Conservation (phyloP, 805 yeast species). For the Starmera caribaea region DNA sequence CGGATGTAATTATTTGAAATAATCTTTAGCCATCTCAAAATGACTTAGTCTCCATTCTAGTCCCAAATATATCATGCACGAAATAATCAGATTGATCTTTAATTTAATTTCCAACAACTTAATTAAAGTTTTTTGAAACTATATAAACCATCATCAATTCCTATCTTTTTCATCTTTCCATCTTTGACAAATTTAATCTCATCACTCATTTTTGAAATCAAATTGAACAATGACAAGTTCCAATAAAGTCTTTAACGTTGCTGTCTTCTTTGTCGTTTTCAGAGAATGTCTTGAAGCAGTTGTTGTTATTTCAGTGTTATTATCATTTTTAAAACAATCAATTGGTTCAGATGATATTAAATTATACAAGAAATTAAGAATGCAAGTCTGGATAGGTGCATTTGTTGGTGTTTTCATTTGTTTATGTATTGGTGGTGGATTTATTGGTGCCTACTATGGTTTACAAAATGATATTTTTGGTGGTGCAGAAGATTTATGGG, state of each 20-base stretch:
- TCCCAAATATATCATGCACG: too few relatives aligned
- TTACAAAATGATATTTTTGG: constrained; percentile 80
- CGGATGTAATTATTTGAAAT: too few relatives aligned
- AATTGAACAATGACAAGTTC: neutral
- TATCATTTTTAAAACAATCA: constrained; percentile 88
- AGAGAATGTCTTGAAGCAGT: constrained; percentile 94
- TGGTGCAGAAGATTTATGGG: constrained; percentile 89
- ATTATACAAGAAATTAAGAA: constrained; percentile 51
- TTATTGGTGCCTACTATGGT: constrained; percentile 87
- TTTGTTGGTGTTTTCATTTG: constrained; percentile 65
- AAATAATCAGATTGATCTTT: too few relatives aligned
- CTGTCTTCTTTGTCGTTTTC: constrained; percentile 80
- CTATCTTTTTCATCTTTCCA: too few relatives aligned
- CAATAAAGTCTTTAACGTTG: constrained; percentile 31
- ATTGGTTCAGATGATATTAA: constrained; percentile 44
- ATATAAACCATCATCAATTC: too few relatives aligned
- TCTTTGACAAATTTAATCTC: too few relatives aligned
- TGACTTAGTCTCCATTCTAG: too few relatives aligned
- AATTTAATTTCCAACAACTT: too few relatives aligned
- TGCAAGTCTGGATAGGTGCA: constrained; percentile 86
- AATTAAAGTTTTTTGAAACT: too few relatives aligned
- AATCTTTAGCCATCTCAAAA: too few relatives aligned
- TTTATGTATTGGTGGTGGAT: constrained; percentile 81
- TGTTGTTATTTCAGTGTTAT: constrained; percentile 79
- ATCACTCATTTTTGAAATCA: too few relatives aligned